Evolutionary conservation across 1,284 basidiomycete species (phyloP).

Genomic region (Boletus semigastroideus): DNA sequence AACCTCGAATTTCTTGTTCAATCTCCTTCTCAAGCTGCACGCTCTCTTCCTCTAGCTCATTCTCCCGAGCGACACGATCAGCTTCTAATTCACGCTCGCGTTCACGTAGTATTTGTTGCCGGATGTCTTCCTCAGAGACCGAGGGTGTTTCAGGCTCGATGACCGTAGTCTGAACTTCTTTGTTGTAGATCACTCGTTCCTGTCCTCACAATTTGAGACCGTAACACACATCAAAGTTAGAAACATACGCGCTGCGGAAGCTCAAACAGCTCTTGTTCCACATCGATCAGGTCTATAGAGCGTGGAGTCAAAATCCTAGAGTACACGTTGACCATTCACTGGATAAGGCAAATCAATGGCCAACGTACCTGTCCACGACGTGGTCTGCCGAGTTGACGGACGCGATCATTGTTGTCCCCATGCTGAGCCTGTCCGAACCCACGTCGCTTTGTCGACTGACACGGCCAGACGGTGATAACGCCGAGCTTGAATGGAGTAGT

Average conservation of each 20-base stretch:
- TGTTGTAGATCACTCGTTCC: slow-evolving; percentile 92
- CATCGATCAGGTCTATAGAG: slow-evolving; percentile 74
- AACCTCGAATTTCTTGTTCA: slow-evolving; percentile 79
- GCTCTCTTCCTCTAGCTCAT: slow-evolving; percentile 80
- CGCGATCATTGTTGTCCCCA: slow-evolving; percentile 48
- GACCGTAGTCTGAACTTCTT: slow-evolving; percentile 87
- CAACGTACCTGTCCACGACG: slow-evolving; percentile 60
- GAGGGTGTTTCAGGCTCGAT: slow-evolving; percentile 50
- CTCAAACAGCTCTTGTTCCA: slow-evolving; percentile 87
- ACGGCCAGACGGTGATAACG: slow-evolving; percentile 53
- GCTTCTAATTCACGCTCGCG: slow-evolving; percentile 64
- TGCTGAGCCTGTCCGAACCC: slow-evolving; percentile 47
- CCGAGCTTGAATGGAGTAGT: slow-evolving; percentile 44
- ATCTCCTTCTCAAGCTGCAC: slow-evolving; percentile 77
- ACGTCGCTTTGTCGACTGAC: slow-evolving; percentile 67
- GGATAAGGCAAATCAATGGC: neutral
- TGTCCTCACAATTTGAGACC: slow-evolving; percentile 29
- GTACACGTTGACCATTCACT: neutral
- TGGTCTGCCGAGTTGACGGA: slow-evolving; percentile 47
- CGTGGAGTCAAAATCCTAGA: slow-evolving; percentile 62
- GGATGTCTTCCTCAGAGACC: slow-evolving; percentile 70
- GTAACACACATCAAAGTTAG: neutral
- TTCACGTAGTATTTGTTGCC: slow-evolving; percentile 66
- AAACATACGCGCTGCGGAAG: slow-evolving; percentile 75
- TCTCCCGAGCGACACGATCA: slow-evolving; percentile 68